Evolutionary conservation across 208 protist genomes (phyloP).

Genomic region (Trypanosoma cruzi): DNA sequence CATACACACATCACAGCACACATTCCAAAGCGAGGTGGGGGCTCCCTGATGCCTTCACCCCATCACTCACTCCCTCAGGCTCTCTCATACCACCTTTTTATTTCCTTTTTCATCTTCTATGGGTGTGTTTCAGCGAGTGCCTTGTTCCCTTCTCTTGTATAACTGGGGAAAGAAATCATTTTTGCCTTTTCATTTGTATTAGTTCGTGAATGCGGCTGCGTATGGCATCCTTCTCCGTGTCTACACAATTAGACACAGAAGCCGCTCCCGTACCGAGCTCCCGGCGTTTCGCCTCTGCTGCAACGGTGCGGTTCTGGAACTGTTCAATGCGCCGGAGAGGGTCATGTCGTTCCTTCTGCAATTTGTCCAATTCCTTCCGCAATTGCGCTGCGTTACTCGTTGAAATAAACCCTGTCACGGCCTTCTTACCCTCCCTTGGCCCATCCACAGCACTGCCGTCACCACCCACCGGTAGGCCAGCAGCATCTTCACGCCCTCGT

Average conservation of each 20-base stretch:
- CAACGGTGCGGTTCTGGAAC: slow-evolving; percentile 69
- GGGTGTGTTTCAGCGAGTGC: neutral
- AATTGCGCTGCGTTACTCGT: slow-evolving; percentile 52
- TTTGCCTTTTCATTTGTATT: slow-evolving; percentile 24
- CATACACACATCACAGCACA: neutral
- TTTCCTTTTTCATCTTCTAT: slow-evolving; percentile 17
- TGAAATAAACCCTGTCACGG: slow-evolving; percentile 61
- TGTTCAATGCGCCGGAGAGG: slow-evolving; percentile 56
- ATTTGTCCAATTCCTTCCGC: slow-evolving; percentile 57
- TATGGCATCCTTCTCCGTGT: slow-evolving; percentile 25
- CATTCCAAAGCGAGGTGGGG: neutral
- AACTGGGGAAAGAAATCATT: slow-evolving; percentile 5
- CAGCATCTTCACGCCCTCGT: slow-evolving; percentile 9
- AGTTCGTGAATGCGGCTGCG: slow-evolving; percentile 31
- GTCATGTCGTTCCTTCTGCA: slow-evolving; percentile 73
- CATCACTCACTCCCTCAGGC: neutral
- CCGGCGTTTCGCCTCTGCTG: slow-evolving; percentile 49
- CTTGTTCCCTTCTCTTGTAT: neutral
- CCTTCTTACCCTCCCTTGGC: slow-evolving; percentile 1
- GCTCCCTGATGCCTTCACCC: neutral
- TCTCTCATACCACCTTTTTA: neutral
- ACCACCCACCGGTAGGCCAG: neutral
- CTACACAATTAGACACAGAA: neutral
- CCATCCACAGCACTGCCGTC: neutral
- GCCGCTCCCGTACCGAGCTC: slow-evolving; percentile 23